These are phyloP conservation scores for Lecanosticta acicola DNA, from an alignment of 2,329 filamentous ascomycete genomes.

Conservation along the genomic window DNA sequence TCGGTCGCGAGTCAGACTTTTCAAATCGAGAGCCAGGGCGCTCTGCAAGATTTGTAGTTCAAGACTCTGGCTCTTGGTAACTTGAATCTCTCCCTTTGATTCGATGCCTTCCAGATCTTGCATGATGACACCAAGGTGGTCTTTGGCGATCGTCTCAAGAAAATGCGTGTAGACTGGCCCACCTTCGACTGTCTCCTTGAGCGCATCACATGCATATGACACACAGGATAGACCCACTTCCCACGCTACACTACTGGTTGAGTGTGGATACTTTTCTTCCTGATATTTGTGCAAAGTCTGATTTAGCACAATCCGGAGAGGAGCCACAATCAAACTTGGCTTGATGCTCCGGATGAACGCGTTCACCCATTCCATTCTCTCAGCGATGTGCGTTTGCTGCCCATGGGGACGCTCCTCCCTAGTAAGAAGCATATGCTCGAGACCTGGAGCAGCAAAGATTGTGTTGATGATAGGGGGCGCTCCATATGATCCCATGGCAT, in stretches of 20 bases:
- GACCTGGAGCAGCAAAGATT: conserved; percentile 66
- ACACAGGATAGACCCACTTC: conserved; percentile 51
- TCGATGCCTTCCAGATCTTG: conserved; percentile 29
- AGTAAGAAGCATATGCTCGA: conserved; percentile 55
- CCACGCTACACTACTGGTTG: conserved; percentile 57
- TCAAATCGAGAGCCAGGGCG: conserved; percentile 64
- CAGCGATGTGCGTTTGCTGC: conserved; percentile 47
- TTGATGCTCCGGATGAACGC: conserved; percentile 74
- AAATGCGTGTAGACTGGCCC: conserved; percentile 28
- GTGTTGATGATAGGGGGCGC: conserved; percentile 78
- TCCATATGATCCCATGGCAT: conserved; percentile 74
- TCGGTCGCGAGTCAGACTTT: conserved; percentile 63
- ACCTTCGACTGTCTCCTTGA: conserved; percentile 20
- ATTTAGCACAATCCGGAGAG: conserved; percentile 71
- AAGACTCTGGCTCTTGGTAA: conserved; percentile 38
- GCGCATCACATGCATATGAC: conserved; percentile 19
- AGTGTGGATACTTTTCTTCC: conserved; percentile 49
- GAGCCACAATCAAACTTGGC: conserved; percentile 68
- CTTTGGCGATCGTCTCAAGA: conserved; percentile 28
- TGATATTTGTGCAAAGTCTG: conserved; percentile 65
- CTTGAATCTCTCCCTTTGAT: conserved; percentile 26
- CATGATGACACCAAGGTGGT: conserved; percentile 26
- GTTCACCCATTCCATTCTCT: conserved; percentile 70
- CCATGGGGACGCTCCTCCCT: conserved; percentile 45
- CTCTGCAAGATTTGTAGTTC: conserved; percentile 61